Percentiles rank a stretch among this genome's conserved stretches.
Evolutionary conservation across 1,139 yeast species (phyloP).

Genomic region (Lodderomyces orthopsilosis): DNA sequence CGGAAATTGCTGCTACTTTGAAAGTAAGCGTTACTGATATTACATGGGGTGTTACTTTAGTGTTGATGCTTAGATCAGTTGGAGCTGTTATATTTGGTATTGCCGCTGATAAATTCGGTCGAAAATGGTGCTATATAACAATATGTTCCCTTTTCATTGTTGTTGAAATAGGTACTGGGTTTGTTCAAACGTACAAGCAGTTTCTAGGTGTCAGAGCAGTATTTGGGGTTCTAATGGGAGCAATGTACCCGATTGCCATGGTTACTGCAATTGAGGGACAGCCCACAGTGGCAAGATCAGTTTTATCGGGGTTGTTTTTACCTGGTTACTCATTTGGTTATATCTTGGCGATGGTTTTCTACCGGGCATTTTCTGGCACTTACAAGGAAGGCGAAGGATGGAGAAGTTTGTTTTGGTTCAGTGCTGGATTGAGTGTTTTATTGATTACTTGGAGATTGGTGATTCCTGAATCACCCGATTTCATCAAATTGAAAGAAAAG

Average conservation of each 20-base stretch:
- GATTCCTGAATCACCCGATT: constrained; percentile 34
- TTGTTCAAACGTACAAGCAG: constrained; percentile 59
- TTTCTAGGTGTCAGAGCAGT: constrained; percentile 58
- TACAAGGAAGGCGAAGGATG: constrained; percentile 51
- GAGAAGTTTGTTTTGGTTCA: constrained; percentile 81
- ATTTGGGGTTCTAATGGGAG: constrained; percentile 43
- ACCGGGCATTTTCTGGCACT: constrained; percentile 57
- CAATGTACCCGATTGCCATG: constrained; percentile 30
- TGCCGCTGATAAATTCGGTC: constrained; percentile 64
- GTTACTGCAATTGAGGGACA: constrained; percentile 38
- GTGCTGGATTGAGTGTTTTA: constrained; percentile 53
- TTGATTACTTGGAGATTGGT: constrained; percentile 33
- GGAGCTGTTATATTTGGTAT: constrained; percentile 74
- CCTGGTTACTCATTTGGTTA: constrained; percentile 42
- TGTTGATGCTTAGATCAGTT: constrained; percentile 72
- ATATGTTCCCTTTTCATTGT: constrained; percentile 53
- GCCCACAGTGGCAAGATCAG: constrained; percentile 34
- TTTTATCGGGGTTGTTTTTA: constrained; percentile 37
- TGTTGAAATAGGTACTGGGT: constrained; percentile 72
- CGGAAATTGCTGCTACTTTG: constrained; percentile 53
- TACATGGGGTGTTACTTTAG: constrained; percentile 81
- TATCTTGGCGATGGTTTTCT: constrained; percentile 35
- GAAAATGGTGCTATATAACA: constrained; percentile 66
- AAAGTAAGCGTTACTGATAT: constrained; percentile 49
- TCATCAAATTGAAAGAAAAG: constrained; percentile 17